Percentiles rank a stretch among this genome's conserved stretches.
phyloP scores from a whole-genome alignment of 2,329 filamentous ascomycete species.

The Scolecobasidium constrictum region DNA sequence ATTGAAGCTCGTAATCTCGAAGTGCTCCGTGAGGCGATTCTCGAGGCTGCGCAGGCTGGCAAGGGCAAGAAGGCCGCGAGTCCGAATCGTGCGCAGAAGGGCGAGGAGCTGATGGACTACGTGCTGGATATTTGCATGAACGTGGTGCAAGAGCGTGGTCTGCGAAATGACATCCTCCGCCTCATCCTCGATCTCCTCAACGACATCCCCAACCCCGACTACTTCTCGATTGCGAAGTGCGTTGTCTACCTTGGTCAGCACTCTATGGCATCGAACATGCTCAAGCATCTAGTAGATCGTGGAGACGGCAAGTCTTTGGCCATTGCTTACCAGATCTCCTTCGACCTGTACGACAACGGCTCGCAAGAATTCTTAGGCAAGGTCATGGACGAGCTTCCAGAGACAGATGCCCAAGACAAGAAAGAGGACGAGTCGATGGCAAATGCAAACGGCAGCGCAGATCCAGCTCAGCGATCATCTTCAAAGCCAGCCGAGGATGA shows the following conservation, averaged over 20 bases:
- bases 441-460: constrained; percentile 27
- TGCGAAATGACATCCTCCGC: constrained; percentile 77
- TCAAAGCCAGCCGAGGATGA: constrained; percentile 20
- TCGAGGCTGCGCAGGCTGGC: constrained; percentile 69
- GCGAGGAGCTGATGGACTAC: constrained; percentile 95
- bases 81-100: constrained; percentile 45
- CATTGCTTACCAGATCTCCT: constrained; percentile 92
- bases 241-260: constrained; percentile 93
- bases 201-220: constrained; percentile 85
- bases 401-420: constrained; percentile 33
- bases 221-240: constrained; percentile 96
- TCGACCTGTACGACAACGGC: constrained; percentile 96
- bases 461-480: constrained; percentile 17
- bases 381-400: constrained; percentile 70
- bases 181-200: constrained; percentile 92
- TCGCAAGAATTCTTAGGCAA: constrained; percentile 94
- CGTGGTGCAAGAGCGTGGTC: constrained; percentile 82
- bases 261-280: constrained; percentile 77
- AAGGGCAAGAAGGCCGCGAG: constrained; percentile 50
- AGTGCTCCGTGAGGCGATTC: constrained; percentile 75
- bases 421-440: constrained; percentile 29
- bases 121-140: constrained; percentile 95
- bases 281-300: constrained; percentile 69
- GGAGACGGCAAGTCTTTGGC: constrained; percentile 69
- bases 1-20: constrained; percentile 89